Conservation (phyloP, 257 asterid species). For the Rauvolfia tetraphylla region DNA sequence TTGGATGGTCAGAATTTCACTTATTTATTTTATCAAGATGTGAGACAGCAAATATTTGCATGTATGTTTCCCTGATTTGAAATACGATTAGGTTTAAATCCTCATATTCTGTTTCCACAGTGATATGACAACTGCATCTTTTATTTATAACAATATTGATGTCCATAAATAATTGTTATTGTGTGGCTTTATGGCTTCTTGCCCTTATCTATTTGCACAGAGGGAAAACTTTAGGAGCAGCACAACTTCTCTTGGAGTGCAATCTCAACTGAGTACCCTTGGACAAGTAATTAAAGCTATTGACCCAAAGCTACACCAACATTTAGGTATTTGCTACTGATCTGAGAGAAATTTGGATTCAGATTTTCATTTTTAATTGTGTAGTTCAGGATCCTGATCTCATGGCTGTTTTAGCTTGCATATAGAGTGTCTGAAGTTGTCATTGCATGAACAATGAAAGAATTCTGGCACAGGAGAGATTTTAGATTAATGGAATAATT, state of each 20-base stretch:
- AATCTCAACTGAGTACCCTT: slow-evolving; percentile 80
- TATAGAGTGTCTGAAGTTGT: background rate
- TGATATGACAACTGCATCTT: background rate
- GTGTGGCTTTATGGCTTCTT: slow-evolving; percentile 24
- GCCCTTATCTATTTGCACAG: slow-evolving; percentile 38
- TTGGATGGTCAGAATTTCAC: background rate
- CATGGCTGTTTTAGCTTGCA: background rate
- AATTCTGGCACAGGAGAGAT: background rate
- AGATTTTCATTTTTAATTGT: slow-evolving; percentile 11
- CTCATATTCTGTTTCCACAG: background rate
- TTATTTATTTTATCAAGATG: background rate
- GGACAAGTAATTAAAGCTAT: slow-evolving; percentile 76
- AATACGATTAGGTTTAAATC: background rate
- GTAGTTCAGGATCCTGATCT: background rate
- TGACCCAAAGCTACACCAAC: slow-evolving; percentile 92
- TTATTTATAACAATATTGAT: background rate
- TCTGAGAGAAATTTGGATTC: slow-evolving; percentile 11
- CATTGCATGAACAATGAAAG: background rate
- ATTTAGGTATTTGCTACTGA: slow-evolving; percentile 65
- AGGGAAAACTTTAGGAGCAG: slow-evolving; percentile 87
- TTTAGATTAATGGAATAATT: background rate
- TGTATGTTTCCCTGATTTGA: background rate
- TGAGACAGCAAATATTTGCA: background rate
- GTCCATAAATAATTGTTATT: slow-evolving; percentile 2
- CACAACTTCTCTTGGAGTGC: slow-evolving; percentile 82